A percentile compares a stretch with the other conserved stretches of the same genome.
phyloP scores from a whole-genome alignment of 192 early-diverging fungal species.

The Coemansia asiatica region DNA sequence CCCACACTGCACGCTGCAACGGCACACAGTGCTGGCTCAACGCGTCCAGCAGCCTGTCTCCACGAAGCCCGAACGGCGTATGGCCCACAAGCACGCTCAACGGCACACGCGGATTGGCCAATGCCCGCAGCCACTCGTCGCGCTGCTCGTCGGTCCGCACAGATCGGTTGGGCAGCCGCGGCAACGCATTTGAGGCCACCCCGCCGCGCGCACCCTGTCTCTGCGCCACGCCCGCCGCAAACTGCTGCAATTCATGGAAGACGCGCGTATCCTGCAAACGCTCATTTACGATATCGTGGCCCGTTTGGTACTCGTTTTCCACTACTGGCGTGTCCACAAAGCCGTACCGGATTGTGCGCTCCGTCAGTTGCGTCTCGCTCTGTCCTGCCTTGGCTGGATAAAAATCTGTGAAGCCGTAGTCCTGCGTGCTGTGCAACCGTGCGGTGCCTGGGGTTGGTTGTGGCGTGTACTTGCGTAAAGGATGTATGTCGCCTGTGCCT shows the following conservation, averaged over 20 bases:
- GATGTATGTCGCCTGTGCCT: constrained; percentile 22
- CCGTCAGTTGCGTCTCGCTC: constrained; percentile 57
- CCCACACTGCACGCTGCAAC: constrained; percentile 67
- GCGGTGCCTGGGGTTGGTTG: constrained; percentile 32
- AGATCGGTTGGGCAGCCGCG: constrained; percentile 24
- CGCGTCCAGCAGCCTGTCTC: constrained; percentile 61
- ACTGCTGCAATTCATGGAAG: constrained; percentile 38
- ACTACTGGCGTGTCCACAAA: constrained; percentile 58
- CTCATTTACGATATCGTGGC: constrained; percentile 40
- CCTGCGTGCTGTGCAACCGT: constrained; percentile 28
- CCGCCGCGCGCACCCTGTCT: constrained; percentile 29
- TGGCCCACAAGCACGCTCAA: constrained; percentile 28
- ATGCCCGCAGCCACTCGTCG: constrained; percentile 42
- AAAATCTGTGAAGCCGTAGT: constrained; percentile 53
- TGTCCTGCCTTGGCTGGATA: constrained; percentile 56
- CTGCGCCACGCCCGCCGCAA: constrained; percentile 43
- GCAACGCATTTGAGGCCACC: constrained; percentile 1
- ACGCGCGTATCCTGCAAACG: constrained; percentile 46
- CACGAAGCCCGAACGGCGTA: constrained; percentile 56
- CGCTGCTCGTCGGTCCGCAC: constrained; percentile 31
- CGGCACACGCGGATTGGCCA: constrained; percentile 47
- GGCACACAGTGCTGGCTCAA: constrained; percentile 60
- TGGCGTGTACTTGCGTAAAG: constrained; percentile 47
- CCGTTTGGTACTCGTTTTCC: constrained; percentile 37
- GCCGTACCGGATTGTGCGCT: constrained; percentile 65